Evolutionary conservation across 2,329 filamentous ascomycete genomes (phyloP).

Genomic region (Aspergillus awamori): DNA sequence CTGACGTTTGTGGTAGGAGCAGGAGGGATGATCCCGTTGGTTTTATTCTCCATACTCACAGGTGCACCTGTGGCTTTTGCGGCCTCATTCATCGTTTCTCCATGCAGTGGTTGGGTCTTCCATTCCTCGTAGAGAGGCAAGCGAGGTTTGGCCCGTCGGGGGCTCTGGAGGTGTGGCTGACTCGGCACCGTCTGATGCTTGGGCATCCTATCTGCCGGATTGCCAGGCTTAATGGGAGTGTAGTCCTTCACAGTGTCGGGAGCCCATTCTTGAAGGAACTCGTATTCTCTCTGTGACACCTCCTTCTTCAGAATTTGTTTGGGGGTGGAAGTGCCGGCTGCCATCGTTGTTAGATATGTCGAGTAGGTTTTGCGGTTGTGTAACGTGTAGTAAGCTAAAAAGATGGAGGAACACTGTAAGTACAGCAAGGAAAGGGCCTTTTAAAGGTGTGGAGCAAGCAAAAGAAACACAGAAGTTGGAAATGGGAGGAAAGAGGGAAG

Average conservation of each 20-base stretch:
- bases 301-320: slow-evolving; percentile 18
- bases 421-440: too few relatives aligned
- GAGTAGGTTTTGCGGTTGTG: too few relatives aligned
- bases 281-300: slow-evolving; percentile 16
- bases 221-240: background rate
- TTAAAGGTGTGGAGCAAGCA: background rate
- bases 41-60: background rate
- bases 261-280: slow-evolving; percentile 21
- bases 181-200: background rate
- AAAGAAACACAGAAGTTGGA: background rate
- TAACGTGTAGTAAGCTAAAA: too few relatives aligned
- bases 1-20: background rate
- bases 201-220: background rate
- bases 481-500: background rate
- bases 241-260: slow-evolving; percentile 15
- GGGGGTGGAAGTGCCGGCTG: slow-evolving; percentile 3
- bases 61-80: background rate
- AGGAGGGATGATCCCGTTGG: background rate
- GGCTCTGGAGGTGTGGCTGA: background rate
- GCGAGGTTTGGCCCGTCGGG: slow-evolving; percentile 5
- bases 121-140: slow-evolving; percentile 24
- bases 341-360: background rate
- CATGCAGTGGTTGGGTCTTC: slow-evolving; percentile 17
- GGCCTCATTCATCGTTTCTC: background rate
- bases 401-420: too few relatives aligned